These are phyloP conservation scores for Trametes elegans DNA, from an alignment of 768 basidiomycete genomes.

Conservation along the genomic window DNA sequence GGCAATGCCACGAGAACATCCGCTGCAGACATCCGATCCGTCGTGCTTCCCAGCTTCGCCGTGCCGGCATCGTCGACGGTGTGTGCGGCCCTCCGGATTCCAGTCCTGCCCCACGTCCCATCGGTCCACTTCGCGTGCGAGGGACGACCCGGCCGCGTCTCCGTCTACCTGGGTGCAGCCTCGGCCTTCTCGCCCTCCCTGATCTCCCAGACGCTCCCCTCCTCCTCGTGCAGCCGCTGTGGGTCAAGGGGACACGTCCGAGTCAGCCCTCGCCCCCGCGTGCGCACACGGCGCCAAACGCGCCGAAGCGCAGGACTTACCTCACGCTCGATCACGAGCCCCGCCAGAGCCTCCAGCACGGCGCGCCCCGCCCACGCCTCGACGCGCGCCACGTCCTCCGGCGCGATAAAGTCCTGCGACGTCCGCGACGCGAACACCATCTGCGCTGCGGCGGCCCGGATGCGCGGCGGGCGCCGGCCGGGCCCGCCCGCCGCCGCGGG, in stretches of 20 bases:
- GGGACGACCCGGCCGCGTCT: neutral
- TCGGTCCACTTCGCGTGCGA: no score
- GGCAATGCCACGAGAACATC: no score
- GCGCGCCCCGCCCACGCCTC: slow-evolving; percentile 65
- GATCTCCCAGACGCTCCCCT: slow-evolving; percentile 24
- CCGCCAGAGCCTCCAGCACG: slow-evolving; percentile 54
- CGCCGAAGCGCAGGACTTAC: slow-evolving; percentile 40
- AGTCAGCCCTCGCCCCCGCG: neutral
- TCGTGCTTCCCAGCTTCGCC: no score
- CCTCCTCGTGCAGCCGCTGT: slow-evolving; percentile 21
- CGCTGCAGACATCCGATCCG: no score
- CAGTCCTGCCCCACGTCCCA: no score
- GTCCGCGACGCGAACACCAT: slow-evolving; percentile 80
- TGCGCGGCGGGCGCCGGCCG: slow-evolving; percentile 32
- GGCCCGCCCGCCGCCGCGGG: slow-evolving; percentile 13
- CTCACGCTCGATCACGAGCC: slow-evolving; percentile 45
- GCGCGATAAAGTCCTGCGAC: slow-evolving; percentile 73
- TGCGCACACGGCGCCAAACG: no score
- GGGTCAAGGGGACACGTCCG: neutral
- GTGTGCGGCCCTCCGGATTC: no score
- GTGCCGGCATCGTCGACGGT: no score
- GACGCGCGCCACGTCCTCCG: slow-evolving; percentile 53
- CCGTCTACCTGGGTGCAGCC: neutral
- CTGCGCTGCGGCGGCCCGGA: slow-evolving; percentile 76
- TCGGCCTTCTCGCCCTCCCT: neutral